phyloP scores from a whole-genome alignment of 345 rosid species.

The Eucalyptus coolabah region DNA sequence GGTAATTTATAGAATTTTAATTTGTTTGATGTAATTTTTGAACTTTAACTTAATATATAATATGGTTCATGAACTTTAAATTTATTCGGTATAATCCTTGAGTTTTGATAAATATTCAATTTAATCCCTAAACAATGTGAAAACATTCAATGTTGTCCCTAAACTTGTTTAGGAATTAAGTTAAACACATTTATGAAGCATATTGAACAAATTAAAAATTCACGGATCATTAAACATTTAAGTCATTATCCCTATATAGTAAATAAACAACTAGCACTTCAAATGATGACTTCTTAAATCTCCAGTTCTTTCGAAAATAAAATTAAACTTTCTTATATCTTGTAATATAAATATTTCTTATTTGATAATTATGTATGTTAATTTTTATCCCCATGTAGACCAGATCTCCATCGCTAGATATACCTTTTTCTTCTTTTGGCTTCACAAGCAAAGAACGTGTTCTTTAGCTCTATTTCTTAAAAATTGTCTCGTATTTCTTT shows the following conservation, averaged over 20 bases:
- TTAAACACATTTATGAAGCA: no score
- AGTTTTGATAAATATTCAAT: no score
- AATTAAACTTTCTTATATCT: not conserved
- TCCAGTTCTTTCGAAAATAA: not conserved
- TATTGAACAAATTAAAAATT: no score
- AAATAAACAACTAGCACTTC: not conserved
- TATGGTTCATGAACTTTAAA: no score
- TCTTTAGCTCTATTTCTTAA: not conserved
- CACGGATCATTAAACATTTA: fast-evolving
- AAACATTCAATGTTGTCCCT: no score
- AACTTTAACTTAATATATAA: no score
- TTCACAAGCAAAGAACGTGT: not conserved
- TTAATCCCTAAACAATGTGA: no score
- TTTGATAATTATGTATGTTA: not conserved
- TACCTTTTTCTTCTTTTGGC: fast-evolving
- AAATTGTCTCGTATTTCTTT: no score
- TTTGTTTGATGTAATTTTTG: no score
- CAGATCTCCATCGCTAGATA: not conserved
- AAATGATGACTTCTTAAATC: not conserved
- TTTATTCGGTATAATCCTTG: fast-evolving
- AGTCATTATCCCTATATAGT: fast-evolving
- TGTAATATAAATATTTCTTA: not conserved
- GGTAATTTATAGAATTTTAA: no score
- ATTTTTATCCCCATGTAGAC: not conserved
- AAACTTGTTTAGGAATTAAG: no score